Conservation (phyloP, 345 rosid genomes). For the Eucalyptus pauciflora region DNA sequence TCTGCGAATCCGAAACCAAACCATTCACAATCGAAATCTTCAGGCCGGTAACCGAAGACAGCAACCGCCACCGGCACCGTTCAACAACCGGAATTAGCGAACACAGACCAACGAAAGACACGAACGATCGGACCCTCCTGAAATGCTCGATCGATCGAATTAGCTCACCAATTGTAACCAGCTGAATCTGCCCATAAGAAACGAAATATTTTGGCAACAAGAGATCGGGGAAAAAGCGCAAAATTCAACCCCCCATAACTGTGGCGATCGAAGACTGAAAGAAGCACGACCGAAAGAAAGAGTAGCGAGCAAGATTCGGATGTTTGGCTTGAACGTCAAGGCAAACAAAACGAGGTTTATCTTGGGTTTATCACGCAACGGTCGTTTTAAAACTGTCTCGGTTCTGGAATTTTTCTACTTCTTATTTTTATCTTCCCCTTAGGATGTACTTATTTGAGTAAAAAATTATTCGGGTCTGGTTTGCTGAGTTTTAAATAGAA, state of each 20-base stretch:
- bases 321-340: not conserved
- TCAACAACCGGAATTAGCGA: not conserved
- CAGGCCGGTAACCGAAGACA: constrained; percentile 6
- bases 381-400: not conserved
- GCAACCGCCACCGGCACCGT: constrained; percentile 42
- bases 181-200: not conserved
- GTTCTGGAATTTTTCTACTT: not conserved
- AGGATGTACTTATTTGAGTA: not conserved
- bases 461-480: not conserved
- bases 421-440: not conserved
- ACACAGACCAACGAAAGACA: not conserved
- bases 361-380: not conserved
- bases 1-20: not conserved
- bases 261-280: not conserved
- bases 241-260: too few relatives aligned
- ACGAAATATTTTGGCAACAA: not conserved
- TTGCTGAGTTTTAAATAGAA: not conserved
- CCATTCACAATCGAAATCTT: not conserved
- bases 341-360: not conserved
- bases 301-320: not conserved
- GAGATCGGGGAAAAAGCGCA: too few relatives aligned
- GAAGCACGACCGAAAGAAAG: not conserved
- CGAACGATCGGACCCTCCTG: not conserved
- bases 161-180: constrained; percentile 15
- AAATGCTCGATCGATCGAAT: not conserved